A percentile compares a stretch with the other conserved stretches of the same genome.
These are phyloP conservation scores for Metschnikowia dekortorum DNA, from an alignment of 805 yeast genomes.

Conservation along the genomic window DNA sequence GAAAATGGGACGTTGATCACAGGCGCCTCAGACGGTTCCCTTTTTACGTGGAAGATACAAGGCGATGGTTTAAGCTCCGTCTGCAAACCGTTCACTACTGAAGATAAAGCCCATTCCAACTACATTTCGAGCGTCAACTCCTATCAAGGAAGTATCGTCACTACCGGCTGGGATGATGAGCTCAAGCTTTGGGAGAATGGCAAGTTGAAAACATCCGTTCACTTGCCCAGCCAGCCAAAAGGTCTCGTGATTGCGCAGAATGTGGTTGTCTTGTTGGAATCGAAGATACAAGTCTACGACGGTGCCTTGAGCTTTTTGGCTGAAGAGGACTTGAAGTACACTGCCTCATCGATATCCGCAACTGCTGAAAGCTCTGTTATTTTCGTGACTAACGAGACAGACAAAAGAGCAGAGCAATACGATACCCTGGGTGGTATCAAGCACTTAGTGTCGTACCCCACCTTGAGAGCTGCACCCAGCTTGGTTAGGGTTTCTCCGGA, in stretches of 20 bases:
- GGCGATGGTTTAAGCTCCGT: conserved; percentile 16
- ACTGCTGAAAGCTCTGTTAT: conserved; percentile 19
- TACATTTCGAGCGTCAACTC: conserved; percentile 52
- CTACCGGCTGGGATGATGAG: conserved; percentile 91
- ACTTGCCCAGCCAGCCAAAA: conserved; percentile 34
- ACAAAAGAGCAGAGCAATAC: conserved; percentile 29
- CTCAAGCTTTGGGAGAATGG: conserved; percentile 40
- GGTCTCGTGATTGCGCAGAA: conserved; percentile 22
- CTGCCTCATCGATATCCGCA: conserved; percentile 23
- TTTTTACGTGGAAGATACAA: conserved; percentile 53
- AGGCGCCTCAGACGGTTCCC: conserved; percentile 81
- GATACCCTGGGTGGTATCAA: conserved; percentile 38
- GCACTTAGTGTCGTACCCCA: conserved; percentile 23
- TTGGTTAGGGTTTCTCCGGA: conserved; percentile 66
- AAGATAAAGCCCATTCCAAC: conserved; percentile 53
- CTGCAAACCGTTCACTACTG: conserved; percentile 31
- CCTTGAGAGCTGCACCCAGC: conserved; percentile 60
- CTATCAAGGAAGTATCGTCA: conserved; percentile 28
- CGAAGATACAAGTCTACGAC: conserved; percentile 24
- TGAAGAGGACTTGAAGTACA: conserved; percentile 19
- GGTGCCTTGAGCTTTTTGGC: conserved; percentile 10
- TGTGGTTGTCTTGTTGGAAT: conserved; percentile 28
- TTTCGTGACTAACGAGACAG: conserved; percentile 28
- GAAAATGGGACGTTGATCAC: conserved; percentile 37
- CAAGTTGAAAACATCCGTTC: conserved; percentile 9